Base-by-base conservation (phyloP, 1,139 yeast species). In the Eremothecium gossypii region DNA sequence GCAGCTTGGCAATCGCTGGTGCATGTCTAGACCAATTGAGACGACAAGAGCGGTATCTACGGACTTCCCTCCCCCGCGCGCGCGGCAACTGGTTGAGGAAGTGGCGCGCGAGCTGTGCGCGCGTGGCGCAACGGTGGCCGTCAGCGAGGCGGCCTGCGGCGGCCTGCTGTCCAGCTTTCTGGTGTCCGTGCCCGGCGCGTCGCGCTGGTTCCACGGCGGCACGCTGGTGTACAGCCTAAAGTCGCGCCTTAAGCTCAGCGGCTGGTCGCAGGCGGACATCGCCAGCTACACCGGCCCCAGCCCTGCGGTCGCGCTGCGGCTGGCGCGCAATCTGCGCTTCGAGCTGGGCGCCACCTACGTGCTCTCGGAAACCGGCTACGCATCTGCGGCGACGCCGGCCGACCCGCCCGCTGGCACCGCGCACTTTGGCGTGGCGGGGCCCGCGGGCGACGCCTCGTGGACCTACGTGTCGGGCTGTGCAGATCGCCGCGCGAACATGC, bases 61-160 rank as follows among this genome's bases (percentile, higher is more conserved):
- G n/a, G 35, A 32, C n/a, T 32, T 32, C 35, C 35, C 35, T 4
- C 35, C 35, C 4, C n/a, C 13, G 17, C 23, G 17, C 7, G 35
- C 17, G 20, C 35, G 67, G 37, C 56, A 50, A 14, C 64, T 78
- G 10, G 86, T 83, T 4, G 53, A 58, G 5, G 66, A 69, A 53
- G 83, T 84, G 35, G 80, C 93, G 0, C 61, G 60, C 33, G 66
- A 78, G 9, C 68, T 84, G 33, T 63, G 74, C 27, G 57, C 62
- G 10, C 66, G 78, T 17, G 64, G 70, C 6, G 79, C 79, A 55
- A 83, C 94, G 0, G 65, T 85, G 36, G 83, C 93, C 1, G 79
- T 83, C 2, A 78, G 89, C 4, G 95, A 85, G 57, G 87, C 93
- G 8, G 94, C 95, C 0, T 85, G 95, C 61, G 95, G 95, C 8